Evolutionary conservation across 257 asterid genomes (phyloP).

Genomic region (Anisodus tanguticus): DNA sequence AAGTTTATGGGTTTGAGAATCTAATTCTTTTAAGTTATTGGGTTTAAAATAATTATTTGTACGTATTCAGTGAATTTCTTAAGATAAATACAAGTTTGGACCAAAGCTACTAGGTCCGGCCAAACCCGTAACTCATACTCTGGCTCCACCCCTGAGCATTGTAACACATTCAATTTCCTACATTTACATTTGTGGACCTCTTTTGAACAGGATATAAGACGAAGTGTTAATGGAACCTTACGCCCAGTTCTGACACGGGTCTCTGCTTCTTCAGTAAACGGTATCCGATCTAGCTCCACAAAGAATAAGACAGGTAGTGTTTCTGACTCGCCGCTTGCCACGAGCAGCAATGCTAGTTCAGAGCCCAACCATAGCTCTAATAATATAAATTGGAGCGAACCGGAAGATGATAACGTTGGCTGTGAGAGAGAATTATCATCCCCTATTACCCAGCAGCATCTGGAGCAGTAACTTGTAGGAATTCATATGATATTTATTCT

Average conservation of each 20-base stretch:
- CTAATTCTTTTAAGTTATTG: too few relatives aligned
- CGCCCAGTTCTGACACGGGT: conserved; percentile 39
- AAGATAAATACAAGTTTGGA: too few relatives aligned
- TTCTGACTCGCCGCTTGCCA: conserved; percentile 55
- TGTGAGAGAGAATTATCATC: conserved; percentile 30
- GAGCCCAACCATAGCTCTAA: conserved; percentile 43
- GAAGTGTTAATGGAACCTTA: conserved; percentile 49
- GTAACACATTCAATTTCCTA: background rate
- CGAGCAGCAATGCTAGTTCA: conserved; percentile 53
- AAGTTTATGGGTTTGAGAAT: too few relatives aligned
- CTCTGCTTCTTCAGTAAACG: conserved; percentile 40
- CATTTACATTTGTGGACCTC: background rate
- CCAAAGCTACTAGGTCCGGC: too few relatives aligned
- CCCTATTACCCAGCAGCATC: conserved; percentile 21
- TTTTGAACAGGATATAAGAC: conserved; percentile 64
- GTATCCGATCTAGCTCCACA: conserved; percentile 40
- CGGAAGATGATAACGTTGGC: conserved; percentile 28
- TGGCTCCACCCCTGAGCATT: too few relatives aligned
- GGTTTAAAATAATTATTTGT: too few relatives aligned
- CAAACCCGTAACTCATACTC: too few relatives aligned
- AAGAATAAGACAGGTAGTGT: conserved; percentile 42
- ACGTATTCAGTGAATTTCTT: too few relatives aligned
- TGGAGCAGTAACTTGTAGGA: background rate
- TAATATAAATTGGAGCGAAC: conserved; percentile 38
- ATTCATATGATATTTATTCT: conserved; percentile 23